These are phyloP conservation scores for Phytopythium delawarense DNA, from an alignment of 352 stramenopile species.

Conservation along the genomic window DNA sequence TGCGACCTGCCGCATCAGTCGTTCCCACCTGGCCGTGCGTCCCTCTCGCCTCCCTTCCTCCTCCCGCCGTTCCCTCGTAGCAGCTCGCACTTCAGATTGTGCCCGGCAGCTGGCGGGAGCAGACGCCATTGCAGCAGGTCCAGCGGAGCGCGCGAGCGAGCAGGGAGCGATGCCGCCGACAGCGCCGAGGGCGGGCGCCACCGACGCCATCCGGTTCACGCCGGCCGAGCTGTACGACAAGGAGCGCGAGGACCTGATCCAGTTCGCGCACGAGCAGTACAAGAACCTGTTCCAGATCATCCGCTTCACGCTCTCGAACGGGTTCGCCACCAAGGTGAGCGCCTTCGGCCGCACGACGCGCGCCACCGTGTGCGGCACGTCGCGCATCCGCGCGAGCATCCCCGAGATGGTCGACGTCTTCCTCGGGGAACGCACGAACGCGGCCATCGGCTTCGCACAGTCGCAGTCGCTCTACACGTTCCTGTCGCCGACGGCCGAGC, in stretches of 20 bases:
- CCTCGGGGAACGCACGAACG: slow-evolving; percentile 51
- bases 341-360: slow-evolving; percentile 46
- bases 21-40: not conserved
- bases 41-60: not conserved
- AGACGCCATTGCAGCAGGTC: too few species aligned
- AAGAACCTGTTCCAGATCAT: slow-evolving; percentile 43
- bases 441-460: slow-evolving; percentile 56
- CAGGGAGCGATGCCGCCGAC: slow-evolving; percentile 13
- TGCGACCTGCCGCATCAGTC: not conserved
- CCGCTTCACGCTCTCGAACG: slow-evolving; percentile 28
- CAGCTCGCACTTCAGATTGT: slow-evolving; percentile 1
- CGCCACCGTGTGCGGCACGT: slow-evolving; percentile 40
- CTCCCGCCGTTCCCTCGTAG: not conserved
- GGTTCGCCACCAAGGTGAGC: slow-evolving; percentile 47
- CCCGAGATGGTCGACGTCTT: slow-evolving; percentile 57
- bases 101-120: not conserved
- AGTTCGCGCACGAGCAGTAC: slow-evolving; percentile 24
- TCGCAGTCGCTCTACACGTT: slow-evolving; percentile 57
- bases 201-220: slow-evolving; percentile 30
- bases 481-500: slow-evolving; percentile 31
- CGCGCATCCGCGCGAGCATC: slow-evolving; percentile 45
- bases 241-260: slow-evolving; percentile 32
- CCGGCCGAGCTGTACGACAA: slow-evolving; percentile 28
- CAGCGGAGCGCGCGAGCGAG: not conserved
- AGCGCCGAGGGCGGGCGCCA: not conserved